Base-by-base conservation (phyloP, 2,329 filamentous ascomycete species). In the Fusarium vanettenii region DNA sequence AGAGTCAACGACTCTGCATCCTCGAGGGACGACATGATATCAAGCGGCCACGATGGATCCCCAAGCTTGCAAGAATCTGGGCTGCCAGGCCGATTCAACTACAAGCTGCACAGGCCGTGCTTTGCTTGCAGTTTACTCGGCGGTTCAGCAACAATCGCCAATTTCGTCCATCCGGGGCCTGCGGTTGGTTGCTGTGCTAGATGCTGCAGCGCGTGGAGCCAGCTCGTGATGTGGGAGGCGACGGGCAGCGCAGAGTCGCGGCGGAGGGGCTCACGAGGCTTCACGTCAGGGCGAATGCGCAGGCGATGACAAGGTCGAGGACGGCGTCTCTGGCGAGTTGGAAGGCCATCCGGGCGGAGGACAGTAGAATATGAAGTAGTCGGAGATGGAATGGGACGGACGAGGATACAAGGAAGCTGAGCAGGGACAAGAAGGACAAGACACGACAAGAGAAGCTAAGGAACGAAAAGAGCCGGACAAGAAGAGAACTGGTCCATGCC, bases 81-180 rank as follows among this genome's bases (percentile, higher is more conserved):
- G 37, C 50, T 67, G 57, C 66, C 66, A 68, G 72, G 60, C 69
- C 70, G 70, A 66, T 43, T 66, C 63, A 57, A 73, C 73, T 68
- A 76, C 75, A 68, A 68, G 65, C 67, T 59, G 74, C 67, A 72
- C 63, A 62, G 39, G 61, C 20, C 64, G 67, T 70, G 64, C 69
- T 66, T 56, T 64, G 65, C 68, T 65, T 77, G 77, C 72, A 72
- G 74, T 71, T 72, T 74, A 71, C 68, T 71, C 71, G 77, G 70
- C 75, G 70, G 60, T 68, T 73, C 62, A 71, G 66, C 69, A 55
- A 68, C 45, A 55, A 67, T 70, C 69, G 71, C 67, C 50, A 75
- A 60, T 70, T 41, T 72, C 62, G 60, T 79, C 78, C 78, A 79
- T 79, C 57, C 71, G 66, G 60, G 62, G 69, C 43, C 65, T 64